Percentiles rank a stretch among this genome's conserved stretches.
Conservation (phyloP, 1,139 yeast genomes). For the Suhomyces bribrorum region DNA sequence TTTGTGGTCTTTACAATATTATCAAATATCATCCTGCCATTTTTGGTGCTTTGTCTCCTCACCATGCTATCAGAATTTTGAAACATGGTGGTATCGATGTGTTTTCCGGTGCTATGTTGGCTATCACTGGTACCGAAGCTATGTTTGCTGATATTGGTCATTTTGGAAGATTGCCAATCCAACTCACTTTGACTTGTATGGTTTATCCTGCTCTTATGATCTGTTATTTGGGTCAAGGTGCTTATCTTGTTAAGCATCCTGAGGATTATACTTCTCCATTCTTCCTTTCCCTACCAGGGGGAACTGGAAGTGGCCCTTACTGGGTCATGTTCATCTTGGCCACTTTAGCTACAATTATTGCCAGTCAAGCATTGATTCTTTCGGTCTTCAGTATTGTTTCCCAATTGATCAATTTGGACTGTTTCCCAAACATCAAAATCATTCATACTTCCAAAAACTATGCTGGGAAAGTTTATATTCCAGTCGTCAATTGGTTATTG, state of each 20-base stretch:
- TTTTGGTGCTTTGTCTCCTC: constrained; percentile 51
- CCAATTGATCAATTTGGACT: constrained; percentile 54
- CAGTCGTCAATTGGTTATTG: constrained; percentile 48
- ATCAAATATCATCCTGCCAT: constrained; percentile 43
- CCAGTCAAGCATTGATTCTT: constrained; percentile 59
- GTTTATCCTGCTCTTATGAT: constrained; percentile 56
- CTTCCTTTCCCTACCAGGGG: constrained; percentile 54
- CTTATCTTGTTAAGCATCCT: constrained; percentile 47
- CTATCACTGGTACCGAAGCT: constrained; percentile 63
- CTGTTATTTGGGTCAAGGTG: constrained; percentile 59
- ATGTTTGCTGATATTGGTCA: constrained; percentile 66
- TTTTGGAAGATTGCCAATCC: constrained; percentile 52
- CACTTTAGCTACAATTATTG: constrained; percentile 56
- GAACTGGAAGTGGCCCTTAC: constrained; percentile 41
- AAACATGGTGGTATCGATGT: constrained; percentile 43
- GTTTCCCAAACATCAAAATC: constrained; percentile 51
- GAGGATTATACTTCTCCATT: constrained; percentile 43
- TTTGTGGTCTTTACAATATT: constrained; percentile 51
- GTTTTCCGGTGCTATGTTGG: constrained; percentile 53
- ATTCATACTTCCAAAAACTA: constrained; percentile 46
- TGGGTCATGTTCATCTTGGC: constrained; percentile 58
- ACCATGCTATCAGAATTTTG: constrained; percentile 48
- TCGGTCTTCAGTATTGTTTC: constrained; percentile 55
- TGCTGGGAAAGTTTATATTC: constrained; percentile 53
- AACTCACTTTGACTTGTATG: constrained; percentile 43